Percentiles rank a stretch among this genome's conserved stretches.
Conservation (phyloP, 768 basidiomycete genomes). For the Cystofilobasidium macerans region DNA sequence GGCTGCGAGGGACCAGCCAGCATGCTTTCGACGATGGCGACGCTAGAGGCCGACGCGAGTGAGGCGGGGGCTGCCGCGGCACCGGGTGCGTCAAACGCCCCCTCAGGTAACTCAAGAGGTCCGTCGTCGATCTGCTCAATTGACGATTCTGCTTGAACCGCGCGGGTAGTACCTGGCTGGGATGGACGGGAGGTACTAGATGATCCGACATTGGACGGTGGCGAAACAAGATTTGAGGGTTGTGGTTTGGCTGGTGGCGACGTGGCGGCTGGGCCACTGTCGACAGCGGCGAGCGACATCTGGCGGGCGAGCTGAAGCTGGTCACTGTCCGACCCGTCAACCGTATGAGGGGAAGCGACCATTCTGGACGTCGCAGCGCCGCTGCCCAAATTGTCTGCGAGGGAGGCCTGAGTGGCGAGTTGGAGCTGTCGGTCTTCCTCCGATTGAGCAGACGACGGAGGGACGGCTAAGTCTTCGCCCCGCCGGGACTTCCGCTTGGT, state of each 20-base stretch:
- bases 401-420: slow-evolving; percentile 11
- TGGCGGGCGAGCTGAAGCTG: background rate
- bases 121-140: background rate
- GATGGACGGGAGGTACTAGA: background rate
- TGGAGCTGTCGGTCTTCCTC: slow-evolving; percentile 27
- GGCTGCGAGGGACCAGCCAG: background rate
- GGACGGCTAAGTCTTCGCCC: background rate
- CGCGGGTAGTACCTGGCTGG: background rate
- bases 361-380: background rate
- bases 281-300: background rate
- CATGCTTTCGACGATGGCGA: background rate
- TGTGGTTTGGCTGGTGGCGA: background rate
- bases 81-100: background rate
- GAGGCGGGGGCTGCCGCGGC: background rate
- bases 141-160: background rate
- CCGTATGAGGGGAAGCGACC: background rate
- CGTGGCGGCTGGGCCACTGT: background rate
- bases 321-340: background rate
- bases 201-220: too few species aligned
- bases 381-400: background rate
- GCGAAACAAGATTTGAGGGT: too few species aligned
- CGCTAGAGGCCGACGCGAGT: background rate
- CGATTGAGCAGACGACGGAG: slow-evolving; percentile 1
- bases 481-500: slow-evolving; percentile 16
- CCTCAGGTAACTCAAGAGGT: background rate